Percentiles rank a stretch among this genome's conserved stretches.
These are phyloP conservation scores for Scutellaria barbata DNA, from an alignment of 257 asterid species.

Conservation along the genomic window DNA sequence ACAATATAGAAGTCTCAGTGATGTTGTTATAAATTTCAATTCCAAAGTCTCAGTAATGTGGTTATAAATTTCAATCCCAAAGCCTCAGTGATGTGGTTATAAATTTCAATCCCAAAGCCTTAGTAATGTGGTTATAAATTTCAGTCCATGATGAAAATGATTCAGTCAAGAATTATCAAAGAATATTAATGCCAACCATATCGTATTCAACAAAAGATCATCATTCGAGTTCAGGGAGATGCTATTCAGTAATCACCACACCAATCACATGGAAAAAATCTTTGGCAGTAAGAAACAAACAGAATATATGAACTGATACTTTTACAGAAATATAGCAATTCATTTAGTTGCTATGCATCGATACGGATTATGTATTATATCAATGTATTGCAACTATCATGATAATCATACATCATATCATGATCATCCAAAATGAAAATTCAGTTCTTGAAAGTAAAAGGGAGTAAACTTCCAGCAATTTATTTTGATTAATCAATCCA, in stretches of 20 bases:
- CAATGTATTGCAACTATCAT: too few relatives aligned
- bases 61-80: too few relatives aligned
- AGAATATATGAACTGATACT: not conserved
- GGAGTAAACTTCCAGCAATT: not conserved
- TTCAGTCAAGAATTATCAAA: not conserved
- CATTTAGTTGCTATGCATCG: not conserved
- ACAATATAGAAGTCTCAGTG: not conserved
- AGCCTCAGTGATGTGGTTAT: too few relatives aligned
- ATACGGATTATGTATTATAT: not conserved
- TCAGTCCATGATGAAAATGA: too few relatives aligned
- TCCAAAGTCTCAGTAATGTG: too few relatives aligned
- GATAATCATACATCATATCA: not conserved
- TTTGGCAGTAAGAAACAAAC: not conserved
- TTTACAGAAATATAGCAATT: not conserved
- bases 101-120: too few relatives aligned
- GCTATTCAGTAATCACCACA: not conserved
- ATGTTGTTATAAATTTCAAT: too few relatives aligned
- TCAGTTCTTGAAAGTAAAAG: not conserved
- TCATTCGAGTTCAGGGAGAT: not conserved
- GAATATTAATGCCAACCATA: not conserved
- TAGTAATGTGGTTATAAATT: too few relatives aligned
- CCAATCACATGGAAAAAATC: not conserved
- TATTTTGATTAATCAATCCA: constrained; percentile 13
- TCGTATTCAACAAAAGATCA: not conserved
- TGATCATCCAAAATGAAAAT: not conserved